phyloP scores from a whole-genome alignment of 1,284 basidiomycete species.

The Sporisorium reilianum region DNA sequence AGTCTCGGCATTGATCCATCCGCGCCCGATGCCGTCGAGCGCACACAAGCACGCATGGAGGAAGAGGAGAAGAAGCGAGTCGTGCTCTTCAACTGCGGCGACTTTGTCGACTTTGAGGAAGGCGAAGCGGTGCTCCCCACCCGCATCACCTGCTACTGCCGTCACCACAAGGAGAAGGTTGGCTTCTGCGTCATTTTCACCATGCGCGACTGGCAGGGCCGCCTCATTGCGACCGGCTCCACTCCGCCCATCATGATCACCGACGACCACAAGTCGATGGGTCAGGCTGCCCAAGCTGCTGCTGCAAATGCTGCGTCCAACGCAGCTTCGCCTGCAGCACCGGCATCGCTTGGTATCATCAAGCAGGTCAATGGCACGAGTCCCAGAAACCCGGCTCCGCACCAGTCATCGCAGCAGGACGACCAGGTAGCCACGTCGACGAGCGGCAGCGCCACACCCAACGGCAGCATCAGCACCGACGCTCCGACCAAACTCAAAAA shows the following conservation, averaged over 20 bases:
- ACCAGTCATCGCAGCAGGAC: conserved; percentile 21
- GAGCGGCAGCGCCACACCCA: conserved; percentile 43
- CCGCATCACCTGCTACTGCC: conserved; percentile 97
- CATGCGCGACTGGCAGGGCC: conserved; percentile 83
- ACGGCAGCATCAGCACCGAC: conserved; percentile 24
- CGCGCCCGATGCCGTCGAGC: conserved; percentile 53
- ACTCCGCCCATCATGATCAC: conserved; percentile 93
- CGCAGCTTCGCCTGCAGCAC: conserved; percentile 30
- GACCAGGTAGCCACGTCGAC: conserved; percentile 17
- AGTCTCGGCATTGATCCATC: conserved; percentile 60
- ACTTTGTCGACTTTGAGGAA: conserved; percentile 87
- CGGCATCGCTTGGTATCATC: conserved; percentile 32
- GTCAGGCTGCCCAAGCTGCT: conserved; percentile 71
- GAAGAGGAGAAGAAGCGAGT: conserved; percentile 68
- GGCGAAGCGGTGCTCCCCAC: conserved; percentile 91
- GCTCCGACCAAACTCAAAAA: conserved; percentile 31
- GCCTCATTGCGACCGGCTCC: conserved; percentile 83
- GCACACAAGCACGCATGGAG: conserved; percentile 54
- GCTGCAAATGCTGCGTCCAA: conserved; percentile 35
- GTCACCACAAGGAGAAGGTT: conserved; percentile 96
- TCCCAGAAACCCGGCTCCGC: conserved; percentile 21
- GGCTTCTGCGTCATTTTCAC: conserved; percentile 93
- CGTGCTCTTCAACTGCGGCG: conserved; percentile 86
- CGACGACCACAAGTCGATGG: conserved; percentile 86
- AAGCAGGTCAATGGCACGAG: conserved; percentile 43